phyloP scores from a whole-genome alignment of 169 alveolate species.

The Eimeria acervulina region DNA sequence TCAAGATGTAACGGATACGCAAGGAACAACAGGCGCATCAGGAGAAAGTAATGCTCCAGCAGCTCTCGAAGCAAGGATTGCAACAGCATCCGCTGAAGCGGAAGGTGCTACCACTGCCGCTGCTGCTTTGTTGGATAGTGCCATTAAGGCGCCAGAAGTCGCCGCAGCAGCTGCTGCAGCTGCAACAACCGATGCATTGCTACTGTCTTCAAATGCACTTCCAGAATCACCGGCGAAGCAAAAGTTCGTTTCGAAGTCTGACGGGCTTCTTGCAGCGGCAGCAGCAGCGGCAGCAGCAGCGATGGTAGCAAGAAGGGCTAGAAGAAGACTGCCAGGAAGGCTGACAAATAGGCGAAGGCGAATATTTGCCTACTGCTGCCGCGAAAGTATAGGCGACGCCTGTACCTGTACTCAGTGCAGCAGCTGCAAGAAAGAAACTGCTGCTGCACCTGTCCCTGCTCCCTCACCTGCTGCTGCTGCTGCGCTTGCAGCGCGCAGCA shows the following conservation, averaged over 20 bases:
- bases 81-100: slow-evolving; percentile 68
- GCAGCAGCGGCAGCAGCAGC: slow-evolving; percentile 76
- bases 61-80: slow-evolving; percentile 21
- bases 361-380: slow-evolving; percentile 75
- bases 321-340: slow-evolving; percentile 21
- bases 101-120: slow-evolving; percentile 72
- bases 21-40: slow-evolving; percentile 13
- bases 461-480: slow-evolving; percentile 26
- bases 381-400: slow-evolving; percentile 47
- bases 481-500: neutral
- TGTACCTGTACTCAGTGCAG: slow-evolving; percentile 50
- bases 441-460: neutral
- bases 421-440: neutral
- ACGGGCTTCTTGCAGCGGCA: slow-evolving; percentile 43
- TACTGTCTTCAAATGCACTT: slow-evolving; percentile 24
- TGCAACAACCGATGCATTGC: slow-evolving; percentile 49
- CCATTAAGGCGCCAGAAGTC: slow-evolving; percentile 56
- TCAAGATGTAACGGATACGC: neutral
- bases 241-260: neutral
- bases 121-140: slow-evolving; percentile 62
- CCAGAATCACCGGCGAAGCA: neutral
- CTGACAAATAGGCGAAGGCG: slow-evolving; percentile 70
- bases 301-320: slow-evolving; percentile 16
- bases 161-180: slow-evolving; percentile 75
- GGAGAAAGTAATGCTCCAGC: slow-evolving; percentile 1